These are phyloP conservation scores for Rhodotorula sp. DNA, from an alignment of 1,284 basidiomycete genomes.

Conservation along the genomic window DNA sequence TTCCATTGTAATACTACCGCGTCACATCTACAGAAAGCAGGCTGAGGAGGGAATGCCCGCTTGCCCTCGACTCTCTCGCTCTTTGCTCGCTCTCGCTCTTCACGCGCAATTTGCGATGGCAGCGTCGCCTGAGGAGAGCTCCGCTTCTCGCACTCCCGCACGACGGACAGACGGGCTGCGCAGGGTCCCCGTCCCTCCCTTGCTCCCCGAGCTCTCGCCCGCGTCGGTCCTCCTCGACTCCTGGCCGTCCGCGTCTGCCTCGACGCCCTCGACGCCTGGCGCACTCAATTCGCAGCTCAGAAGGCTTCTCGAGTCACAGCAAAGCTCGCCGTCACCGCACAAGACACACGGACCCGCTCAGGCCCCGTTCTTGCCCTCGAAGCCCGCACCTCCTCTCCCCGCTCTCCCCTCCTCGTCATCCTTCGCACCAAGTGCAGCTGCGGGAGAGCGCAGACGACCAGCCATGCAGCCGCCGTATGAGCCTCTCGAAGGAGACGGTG, in stretches of 20 bases:
- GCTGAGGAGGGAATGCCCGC: too few species aligned
- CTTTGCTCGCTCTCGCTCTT: too few species aligned
- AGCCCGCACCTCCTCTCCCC: neutral
- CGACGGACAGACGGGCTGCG: neutral
- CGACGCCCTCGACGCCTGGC: neutral
- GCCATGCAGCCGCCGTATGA: slow-evolving; percentile 4
- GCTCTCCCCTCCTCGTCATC: slow-evolving; percentile 2
- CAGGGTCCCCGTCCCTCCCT: neutral
- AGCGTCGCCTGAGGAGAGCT: too few species aligned
- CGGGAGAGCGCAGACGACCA: neutral
- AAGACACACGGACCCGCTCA: neutral
- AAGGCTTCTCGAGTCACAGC: neutral
- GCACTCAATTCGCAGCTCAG: neutral
- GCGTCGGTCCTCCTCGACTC: neutral
- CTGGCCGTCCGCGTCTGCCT: neutral
- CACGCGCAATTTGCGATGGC: too few species aligned
- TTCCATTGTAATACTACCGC: too few species aligned
- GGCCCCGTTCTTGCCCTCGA: neutral
- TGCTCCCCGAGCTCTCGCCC: neutral
- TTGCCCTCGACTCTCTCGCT: too few species aligned
- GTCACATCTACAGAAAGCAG: too few species aligned
- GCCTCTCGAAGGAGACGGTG: neutral
- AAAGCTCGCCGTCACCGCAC: neutral
- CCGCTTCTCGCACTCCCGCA: too few species aligned
- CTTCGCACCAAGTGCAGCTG: neutral